Evolutionary conservation across 345 rosid species (phyloP), one percentile per base, ranked within the genome.

Genomic region (Gossypioides kirkii): DNA sequence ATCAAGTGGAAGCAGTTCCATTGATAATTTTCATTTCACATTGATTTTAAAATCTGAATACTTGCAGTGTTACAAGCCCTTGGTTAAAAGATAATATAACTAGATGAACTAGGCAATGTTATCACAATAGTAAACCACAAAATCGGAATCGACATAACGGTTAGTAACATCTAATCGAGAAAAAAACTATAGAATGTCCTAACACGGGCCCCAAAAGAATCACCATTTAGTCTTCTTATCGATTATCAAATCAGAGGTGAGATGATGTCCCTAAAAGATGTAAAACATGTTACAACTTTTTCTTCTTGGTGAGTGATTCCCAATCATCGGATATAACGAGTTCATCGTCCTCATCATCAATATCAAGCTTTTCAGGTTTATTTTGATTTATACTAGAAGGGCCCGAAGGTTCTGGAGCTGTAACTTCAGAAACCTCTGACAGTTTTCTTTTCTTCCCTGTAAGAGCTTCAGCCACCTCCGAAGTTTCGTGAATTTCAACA

Each of bases 361-460:
- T 32, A 22, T 90, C 93, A 64, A 86, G 82, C 79, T 82, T 86
- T 73, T 86, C 82, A 41, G 82, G 78, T 53, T 87, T 80, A 64
- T 78, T 56, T 2, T 79, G 80, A 50, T 77, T 82, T 77, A 73
- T 76, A 13, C 76, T 70, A 10, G 69, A 69, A 36, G 38, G 74
- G 26, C 71, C 52, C 4, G 84, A 63, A 18, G 8, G 75, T 66
- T 76, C 82, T 11, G 70, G 46, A 61, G 73, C 11, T 62, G 50
- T 41, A 1, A 54, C 69, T 20, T 79, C 36, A 0, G 75, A 74
- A 61, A 36, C 38, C 53, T 88, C 89, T 0, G 86, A 66, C 53
- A 74, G 64, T 75, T 82, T 90, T 77, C 98, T 86, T 85, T 93
- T 93, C 86, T 81, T 87, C 45, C 77, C 84, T 6, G 80, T n/a